phyloP scores from a whole-genome alignment of 345 rosid species.

The Boechera divaricarpa region DNA sequence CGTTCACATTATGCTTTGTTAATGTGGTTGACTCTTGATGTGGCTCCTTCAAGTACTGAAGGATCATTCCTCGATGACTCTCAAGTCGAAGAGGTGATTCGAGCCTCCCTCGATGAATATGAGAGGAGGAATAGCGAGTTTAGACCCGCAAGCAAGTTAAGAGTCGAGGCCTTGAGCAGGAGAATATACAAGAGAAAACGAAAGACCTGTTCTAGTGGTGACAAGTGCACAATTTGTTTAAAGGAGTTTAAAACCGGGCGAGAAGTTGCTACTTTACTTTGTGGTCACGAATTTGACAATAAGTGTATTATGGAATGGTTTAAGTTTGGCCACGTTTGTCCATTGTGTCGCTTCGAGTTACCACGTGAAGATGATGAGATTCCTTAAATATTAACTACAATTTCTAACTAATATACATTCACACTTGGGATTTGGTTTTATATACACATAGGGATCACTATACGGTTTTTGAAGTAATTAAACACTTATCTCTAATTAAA shows the following conservation, averaged over 20 bases:
- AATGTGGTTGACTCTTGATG: constrained; percentile 13
- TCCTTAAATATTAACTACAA: neutral
- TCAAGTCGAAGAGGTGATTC: neutral
- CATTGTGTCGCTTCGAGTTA: constrained; percentile 34
- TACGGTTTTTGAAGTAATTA: neutral
- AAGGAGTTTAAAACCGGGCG: neutral
- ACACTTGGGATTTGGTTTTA: neutral
- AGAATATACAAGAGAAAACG: constrained; percentile 1
- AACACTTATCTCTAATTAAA: neutral
- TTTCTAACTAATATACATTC: neutral
- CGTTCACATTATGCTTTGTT: constrained; percentile 11
- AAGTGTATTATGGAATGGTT: constrained; percentile 33
- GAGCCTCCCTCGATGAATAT: neutral
- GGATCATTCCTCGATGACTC: neutral
- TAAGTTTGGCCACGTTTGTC: constrained; percentile 23
- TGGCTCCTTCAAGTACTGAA: neutral
- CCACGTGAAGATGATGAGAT: constrained; percentile 21
- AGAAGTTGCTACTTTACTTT: constrained; percentile 8
- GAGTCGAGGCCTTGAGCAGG: constrained; percentile 1
- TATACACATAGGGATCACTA: neutral
- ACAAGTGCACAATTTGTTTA: constrained; percentile 35
- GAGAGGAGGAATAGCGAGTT: neutral
- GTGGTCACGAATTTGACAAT: constrained; percentile 37
- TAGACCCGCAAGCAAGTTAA: constrained; percentile 20
- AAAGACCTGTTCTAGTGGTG: neutral